Evolutionary conservation across 345 rosid species (phyloP), one percentile per base, ranked within the genome.

Genomic region (Citrus reticulata): DNA sequence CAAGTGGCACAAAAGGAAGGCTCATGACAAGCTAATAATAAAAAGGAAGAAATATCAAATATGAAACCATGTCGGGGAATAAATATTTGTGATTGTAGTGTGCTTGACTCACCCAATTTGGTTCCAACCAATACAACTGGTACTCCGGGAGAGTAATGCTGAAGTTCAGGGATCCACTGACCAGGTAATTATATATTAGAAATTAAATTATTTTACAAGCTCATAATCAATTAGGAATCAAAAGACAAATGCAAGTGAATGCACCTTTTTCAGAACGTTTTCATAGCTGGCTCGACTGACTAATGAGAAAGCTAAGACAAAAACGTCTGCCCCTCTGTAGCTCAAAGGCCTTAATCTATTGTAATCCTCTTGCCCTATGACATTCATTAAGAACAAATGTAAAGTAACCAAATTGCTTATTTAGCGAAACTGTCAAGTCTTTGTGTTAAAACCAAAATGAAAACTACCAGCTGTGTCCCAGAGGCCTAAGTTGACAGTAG

Each of bases 131-230:
- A 87, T 27, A 95, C 98, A 13, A 93, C 75, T 6, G 99, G 99
- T 70, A 93, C 86, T 79, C 99, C 98, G 3, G 96, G 97, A 77
- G 93, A 92, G 85, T 83, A 94, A 85, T 93, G 99, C 84, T 91
- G 95, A 73, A 95, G 97, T 78, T 95, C 99, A 77, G 99, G 97
- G 83, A 95, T 89, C 99, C 99, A 95, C 99, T 95, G 91, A 75
- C 78, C 72, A 83, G 80, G 83, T 65, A 88, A 73, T 69, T 57
- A 63, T 19, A 42, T 51, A 73, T 88, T 62, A 87, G 85, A 81
- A 72, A 54, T 54, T 4, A 4, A 61, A 37, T 5, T 68, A 13
- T 59, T 57, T 68, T 40, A 35, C 30, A 78, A 62, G 55, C 62
- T 57, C 73, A 72, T 29, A 10, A 13, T 25, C 55, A 37, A 69